Percentiles rank a stretch among this genome's conserved stretches.
Conservation (phyloP, 176 grass and related monocot species). For the Zea luxurians region DNA sequence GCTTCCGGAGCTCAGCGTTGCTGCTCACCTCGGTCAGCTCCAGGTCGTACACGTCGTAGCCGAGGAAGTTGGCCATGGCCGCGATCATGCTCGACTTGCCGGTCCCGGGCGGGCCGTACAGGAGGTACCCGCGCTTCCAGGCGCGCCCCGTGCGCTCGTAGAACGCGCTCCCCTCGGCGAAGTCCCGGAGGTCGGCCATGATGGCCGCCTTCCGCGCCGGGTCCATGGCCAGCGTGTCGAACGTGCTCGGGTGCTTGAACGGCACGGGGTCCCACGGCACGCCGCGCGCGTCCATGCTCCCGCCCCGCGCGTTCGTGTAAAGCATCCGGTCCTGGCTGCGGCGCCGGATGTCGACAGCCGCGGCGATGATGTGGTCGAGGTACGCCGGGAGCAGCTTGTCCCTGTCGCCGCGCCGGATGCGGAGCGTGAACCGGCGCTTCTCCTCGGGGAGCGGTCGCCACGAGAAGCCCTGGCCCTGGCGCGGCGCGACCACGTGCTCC, state of each 20-base stretch:
- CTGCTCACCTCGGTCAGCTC: constrained; percentile 81
- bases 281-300: constrained; percentile 61
- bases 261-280: constrained; percentile 78
- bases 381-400: constrained; percentile 65
- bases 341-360: constrained; percentile 56
- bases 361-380: constrained; percentile 81
- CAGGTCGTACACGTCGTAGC: constrained; percentile 84
- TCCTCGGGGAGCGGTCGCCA: constrained; percentile 90
- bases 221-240: constrained; percentile 94
- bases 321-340: constrained; percentile 78
- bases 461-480: constrained; percentile 62
- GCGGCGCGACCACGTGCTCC: constrained; percentile 88
- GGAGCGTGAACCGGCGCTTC: constrained; percentile 87
- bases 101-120: constrained; percentile 73
- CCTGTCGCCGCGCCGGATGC: constrained; percentile 70
- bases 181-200: constrained; percentile 72
- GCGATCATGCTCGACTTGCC: constrained; percentile 97
- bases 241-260: constrained; percentile 92
- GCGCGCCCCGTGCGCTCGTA: constrained; percentile 78
- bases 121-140: constrained; percentile 78
- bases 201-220: constrained; percentile 54
- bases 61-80: constrained; percentile 80
- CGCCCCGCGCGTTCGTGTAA: constrained; percentile 80
- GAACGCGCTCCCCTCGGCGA: constrained; percentile 57
- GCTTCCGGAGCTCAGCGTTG: constrained; percentile 88